Conservation (phyloP, 2,329 filamentous ascomycete genomes). For the Hypoxylon sp. region DNA sequence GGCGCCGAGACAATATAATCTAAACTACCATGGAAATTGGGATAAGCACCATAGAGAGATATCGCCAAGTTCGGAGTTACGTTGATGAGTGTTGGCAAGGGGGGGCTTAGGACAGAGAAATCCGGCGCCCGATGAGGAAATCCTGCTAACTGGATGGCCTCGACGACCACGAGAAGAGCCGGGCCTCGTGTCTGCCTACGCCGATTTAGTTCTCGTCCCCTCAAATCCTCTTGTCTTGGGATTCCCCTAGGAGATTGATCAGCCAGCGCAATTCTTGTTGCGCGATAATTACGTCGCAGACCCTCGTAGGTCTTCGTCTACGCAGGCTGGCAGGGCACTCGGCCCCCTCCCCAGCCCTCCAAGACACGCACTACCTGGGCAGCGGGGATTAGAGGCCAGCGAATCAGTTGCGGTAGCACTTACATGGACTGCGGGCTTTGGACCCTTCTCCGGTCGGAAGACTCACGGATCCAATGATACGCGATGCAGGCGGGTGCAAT, state of each 20-base stretch:
- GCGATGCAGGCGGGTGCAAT: conserved; percentile 25
- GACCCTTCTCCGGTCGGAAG: conserved; percentile 20
- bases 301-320: too few relatives aligned
- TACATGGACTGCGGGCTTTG: conserved; percentile 27
- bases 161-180: too few relatives aligned
- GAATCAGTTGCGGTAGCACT: conserved; percentile 34
- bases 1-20: conserved; percentile 33
- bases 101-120: conserved; percentile 19
- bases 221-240: background rate
- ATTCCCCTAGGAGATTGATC: conserved; percentile 9
- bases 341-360: too few relatives aligned
- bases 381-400: conserved; percentile 12
- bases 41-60: conserved; percentile 21
- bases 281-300: conserved; percentile 33
- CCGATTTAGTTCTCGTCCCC: conserved; percentile 12
- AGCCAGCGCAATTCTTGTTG: conserved; percentile 23
- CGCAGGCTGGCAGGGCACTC: background rate
- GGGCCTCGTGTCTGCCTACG: conserved; percentile 1
- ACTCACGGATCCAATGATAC: conserved; percentile 24
- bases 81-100: conserved; percentile 8
- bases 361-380: too few relatives aligned
- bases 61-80: conserved; percentile 32
- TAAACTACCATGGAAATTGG: conserved; percentile 25
- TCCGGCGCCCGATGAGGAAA: conserved; percentile 25
- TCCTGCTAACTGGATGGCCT: conserved; percentile 7